These are phyloP conservation scores for Fonsecaea multimorphosa DNA, from an alignment of 2,329 filamentous ascomycete genomes.

Conservation along the genomic window DNA sequence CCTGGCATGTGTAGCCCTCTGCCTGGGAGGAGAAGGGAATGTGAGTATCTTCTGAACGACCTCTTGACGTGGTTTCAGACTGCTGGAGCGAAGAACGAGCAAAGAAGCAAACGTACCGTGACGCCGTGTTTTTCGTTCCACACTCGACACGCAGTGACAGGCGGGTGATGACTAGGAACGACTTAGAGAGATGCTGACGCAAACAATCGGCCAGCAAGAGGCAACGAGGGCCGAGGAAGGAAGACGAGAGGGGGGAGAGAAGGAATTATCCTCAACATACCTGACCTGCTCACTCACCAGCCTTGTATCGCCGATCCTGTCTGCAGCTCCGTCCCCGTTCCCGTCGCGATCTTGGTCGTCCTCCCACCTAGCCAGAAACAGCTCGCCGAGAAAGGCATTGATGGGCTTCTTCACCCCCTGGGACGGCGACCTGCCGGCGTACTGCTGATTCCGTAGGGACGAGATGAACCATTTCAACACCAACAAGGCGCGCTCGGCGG, in stretches of 20 bases:
- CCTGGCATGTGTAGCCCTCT: conserved; percentile 38
- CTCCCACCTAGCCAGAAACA: conserved; percentile 37
- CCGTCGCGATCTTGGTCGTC: conserved; percentile 18
- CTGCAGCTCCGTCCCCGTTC: conserved; percentile 5
- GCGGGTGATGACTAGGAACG: conserved; percentile 36
- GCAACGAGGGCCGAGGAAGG: neutral
- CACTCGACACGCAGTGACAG: conserved; percentile 38
- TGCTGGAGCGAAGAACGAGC: neutral
- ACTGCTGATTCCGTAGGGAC: conserved; percentile 80
- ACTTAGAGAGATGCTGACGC: neutral
- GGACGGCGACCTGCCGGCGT: conserved; percentile 45
- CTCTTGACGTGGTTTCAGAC: neutral
- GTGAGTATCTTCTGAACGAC: neutral
- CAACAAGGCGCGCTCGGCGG: conserved; percentile 79
- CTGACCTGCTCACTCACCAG: conserved; percentile 39
- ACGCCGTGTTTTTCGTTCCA: conserved; percentile 39
- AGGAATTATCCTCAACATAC: conserved; percentile 6
- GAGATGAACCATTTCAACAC: conserved; percentile 97
- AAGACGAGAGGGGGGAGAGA: neutral
- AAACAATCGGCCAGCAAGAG: neutral
- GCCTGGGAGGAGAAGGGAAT: conserved; percentile 20
- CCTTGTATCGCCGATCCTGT: conserved; percentile 21
- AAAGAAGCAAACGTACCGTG: conserved; percentile 17
- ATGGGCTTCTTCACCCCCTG: conserved; percentile 39
- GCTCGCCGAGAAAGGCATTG: conserved; percentile 39